Percentiles rank a stretch among this genome's conserved stretches.
Conservation (phyloP, 2,329 filamentous ascomycete genomes). For the Tricladium varicosporioides region DNA sequence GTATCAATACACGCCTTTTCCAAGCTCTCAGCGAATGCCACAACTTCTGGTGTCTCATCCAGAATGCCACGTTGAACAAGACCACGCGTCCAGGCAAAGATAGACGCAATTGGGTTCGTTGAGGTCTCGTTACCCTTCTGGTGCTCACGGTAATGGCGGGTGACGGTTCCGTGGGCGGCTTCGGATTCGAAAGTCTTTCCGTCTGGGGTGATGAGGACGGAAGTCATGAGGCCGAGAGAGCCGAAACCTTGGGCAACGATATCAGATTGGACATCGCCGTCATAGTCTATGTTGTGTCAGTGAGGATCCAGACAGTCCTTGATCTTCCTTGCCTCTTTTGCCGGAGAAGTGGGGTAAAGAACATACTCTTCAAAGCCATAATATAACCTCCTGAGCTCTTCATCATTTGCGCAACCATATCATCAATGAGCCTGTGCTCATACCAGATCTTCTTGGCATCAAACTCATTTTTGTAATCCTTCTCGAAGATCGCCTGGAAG, state of each 20-base stretch:
- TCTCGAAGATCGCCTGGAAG: constrained; percentile 95
- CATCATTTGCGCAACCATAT: constrained; percentile 99
- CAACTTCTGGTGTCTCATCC: constrained; percentile 87
- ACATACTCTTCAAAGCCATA: constrained; percentile 94
- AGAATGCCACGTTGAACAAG: constrained; percentile 90
- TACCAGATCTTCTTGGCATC: constrained; percentile 96
- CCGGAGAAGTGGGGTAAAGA: not conserved
- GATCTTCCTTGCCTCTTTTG: too few species aligned
- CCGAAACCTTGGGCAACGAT: constrained; percentile 98
- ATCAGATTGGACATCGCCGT: constrained; percentile 97
- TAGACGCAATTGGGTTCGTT: constrained; percentile 97
- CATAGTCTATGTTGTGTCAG: constrained; percentile 35
- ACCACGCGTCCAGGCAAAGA: constrained; percentile 98
- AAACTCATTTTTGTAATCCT: constrained; percentile 81
- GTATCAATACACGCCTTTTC: constrained; percentile 94
- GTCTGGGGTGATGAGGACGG: constrained; percentile 92
- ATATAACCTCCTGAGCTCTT: constrained; percentile 96
- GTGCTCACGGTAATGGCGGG: constrained; percentile 97
- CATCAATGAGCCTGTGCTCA: constrained; percentile 97
- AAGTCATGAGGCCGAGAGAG: constrained; percentile 97
- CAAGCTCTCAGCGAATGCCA: constrained; percentile 85
- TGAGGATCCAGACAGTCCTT: not conserved
- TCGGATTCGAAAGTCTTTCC: constrained; percentile 97
- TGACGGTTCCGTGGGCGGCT: constrained; percentile 97
- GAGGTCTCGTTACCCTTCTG: constrained; percentile 97